Evolutionary conservation across 306 rosid species (phyloP), one percentile per base, ranked within the genome.

Genomic region (Quercus bicolor): DNA sequence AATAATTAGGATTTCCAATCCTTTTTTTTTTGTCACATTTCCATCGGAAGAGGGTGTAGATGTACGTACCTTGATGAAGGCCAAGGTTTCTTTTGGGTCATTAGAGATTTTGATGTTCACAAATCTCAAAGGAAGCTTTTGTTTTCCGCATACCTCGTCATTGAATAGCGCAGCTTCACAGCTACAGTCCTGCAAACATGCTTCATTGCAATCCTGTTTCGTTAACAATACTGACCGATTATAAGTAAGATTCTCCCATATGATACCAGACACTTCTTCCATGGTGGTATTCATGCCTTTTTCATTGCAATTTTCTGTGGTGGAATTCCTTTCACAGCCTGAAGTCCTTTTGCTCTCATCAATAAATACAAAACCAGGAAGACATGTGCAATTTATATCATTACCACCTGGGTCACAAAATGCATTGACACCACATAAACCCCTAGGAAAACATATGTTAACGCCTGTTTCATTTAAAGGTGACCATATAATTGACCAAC

Each of bases 401-500:
- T 11, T 2, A 7, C 45, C 31, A 23, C 0, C 15, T 10, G 1
- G 4, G 3, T 0, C 19, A 26, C 66, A 60, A 60, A 3, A 60
- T 12, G 18, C 34, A 24, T 5, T 60, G 16, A 60, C 1, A 18
- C 66, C 66, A 24, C 66, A 60, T 12, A 60, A 14, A 24, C 66
- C 66, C 34, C 13, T 23, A 23, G 66, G 66, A 6, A 0, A 0
- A 60, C 66, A 60, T 13, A 1, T 2, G 31, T 57, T 26, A 20
- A n/a, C 11, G 4, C 0, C 2, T 37, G 11, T 0, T 1, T 7
- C 0, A 37, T 1, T 0, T 37, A 7, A 7, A 57, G 15, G 2
- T 3, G 28, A 57, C 65, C 65, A 57, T 57, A 4, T 21, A 23
- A 57, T 26, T 2, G 4, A n/a, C 64, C 65, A 57, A 21, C 1